These are phyloP conservation scores for Solanum hybrid DNA, from an alignment of 305 asterid species.

Conservation along the genomic window DNA sequence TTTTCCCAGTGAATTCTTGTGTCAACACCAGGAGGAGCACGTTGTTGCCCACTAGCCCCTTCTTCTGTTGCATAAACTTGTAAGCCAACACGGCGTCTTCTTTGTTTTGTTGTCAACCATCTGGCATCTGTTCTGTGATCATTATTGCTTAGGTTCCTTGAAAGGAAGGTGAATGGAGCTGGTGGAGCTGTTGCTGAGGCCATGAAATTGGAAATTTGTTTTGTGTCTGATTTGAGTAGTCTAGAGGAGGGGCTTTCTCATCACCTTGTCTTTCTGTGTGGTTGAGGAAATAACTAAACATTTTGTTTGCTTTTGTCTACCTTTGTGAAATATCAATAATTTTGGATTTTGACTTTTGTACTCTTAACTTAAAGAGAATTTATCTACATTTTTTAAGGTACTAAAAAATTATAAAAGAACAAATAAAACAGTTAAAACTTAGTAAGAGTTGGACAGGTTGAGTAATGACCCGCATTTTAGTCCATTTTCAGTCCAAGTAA, in stretches of 20 bases:
- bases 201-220: constrained; percentile 26
- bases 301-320: not conserved
- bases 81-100: not conserved
- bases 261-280: constrained; percentile 16
- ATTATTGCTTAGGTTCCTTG: constrained; percentile 22
- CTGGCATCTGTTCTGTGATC: constrained; percentile 10
- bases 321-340: not conserved
- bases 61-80: constrained; percentile 34
- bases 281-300: not conserved
- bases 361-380: not conserved
- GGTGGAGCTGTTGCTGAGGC: constrained; percentile 51
- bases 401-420: no score
- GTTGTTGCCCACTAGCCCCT: constrained; percentile 27
- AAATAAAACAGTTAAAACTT: not conserved
- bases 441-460: not conserved
- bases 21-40: constrained; percentile 64
- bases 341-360: not conserved
- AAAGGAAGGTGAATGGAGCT: constrained; percentile 31
- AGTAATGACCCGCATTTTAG: not conserved
- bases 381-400: not conserved
- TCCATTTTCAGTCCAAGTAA: not conserved
- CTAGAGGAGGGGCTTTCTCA: not conserved
- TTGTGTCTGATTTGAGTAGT: constrained; percentile 1
- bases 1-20: constrained; percentile 86
- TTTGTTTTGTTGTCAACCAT: constrained; percentile 9